Conservation (phyloP, 2,329 filamentous ascomycete species). For the Pseudocercospora ulei region DNA sequence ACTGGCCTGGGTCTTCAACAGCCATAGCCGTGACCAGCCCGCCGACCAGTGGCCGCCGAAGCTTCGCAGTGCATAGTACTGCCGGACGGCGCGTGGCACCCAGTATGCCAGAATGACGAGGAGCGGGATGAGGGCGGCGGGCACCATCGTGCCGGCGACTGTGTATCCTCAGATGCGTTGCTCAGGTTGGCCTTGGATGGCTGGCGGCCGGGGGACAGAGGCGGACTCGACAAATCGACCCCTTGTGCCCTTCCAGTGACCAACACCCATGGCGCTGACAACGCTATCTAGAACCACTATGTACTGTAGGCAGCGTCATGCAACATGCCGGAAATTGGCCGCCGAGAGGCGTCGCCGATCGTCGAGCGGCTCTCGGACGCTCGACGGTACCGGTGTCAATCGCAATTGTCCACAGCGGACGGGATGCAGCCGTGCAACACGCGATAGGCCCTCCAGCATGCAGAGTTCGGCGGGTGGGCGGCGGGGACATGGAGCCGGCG, state of each 20-base stretch:
- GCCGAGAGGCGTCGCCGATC: background rate
- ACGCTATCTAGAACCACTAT: slow-evolving; percentile 4
- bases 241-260: slow-evolving; percentile 7
- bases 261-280: slow-evolving; percentile 5
- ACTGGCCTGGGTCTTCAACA: slow-evolving; percentile 33
- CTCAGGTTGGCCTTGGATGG: too few species aligned
- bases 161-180: slow-evolving; percentile 13
- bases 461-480: background rate
- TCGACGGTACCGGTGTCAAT: too few species aligned
- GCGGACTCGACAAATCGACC: slow-evolving; percentile 3
- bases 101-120: slow-evolving; percentile 17
- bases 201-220: slow-evolving; percentile 2
- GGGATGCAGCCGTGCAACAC: slow-evolving; percentile 6
- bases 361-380: slow-evolving; percentile 4
- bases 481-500: background rate
- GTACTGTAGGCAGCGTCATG: slow-evolving; percentile 1
- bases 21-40: slow-evolving; percentile 36
- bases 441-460: slow-evolving; percentile 2
- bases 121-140: slow-evolving; percentile 19
- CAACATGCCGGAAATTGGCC: too few species aligned
- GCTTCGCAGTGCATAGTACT: slow-evolving; percentile 30
- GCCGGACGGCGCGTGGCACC: slow-evolving; percentile 27
- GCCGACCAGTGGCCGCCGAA: slow-evolving; percentile 36
- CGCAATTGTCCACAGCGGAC: slow-evolving; percentile 1
- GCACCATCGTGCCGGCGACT: slow-evolving; percentile 22